Conservation (phyloP, 75 land plant genomes). For the Cryptomeria japonica region DNA sequence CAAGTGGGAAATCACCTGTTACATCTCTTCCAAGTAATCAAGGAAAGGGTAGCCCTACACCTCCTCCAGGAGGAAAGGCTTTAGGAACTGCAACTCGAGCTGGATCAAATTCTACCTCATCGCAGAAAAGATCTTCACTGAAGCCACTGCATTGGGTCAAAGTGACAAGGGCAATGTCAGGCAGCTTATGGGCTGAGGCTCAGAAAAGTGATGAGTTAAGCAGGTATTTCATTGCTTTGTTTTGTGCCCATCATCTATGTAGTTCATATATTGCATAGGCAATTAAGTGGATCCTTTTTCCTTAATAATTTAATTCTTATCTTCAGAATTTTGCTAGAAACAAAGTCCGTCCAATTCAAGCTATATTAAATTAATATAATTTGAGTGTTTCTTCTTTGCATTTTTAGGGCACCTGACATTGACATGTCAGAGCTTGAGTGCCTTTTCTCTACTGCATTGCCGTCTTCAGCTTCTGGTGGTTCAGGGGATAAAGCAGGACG, state of each 20-base stretch:
- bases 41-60: slow-evolving; percentile 13
- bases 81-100: slow-evolving; percentile 27
- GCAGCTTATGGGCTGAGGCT: slow-evolving; percentile 97
- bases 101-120: slow-evolving; percentile 42
- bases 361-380: background rate
- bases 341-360: background rate
- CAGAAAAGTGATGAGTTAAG: slow-evolving; percentile 74
- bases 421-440: slow-evolving; percentile 91
- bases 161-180: slow-evolving; percentile 95
- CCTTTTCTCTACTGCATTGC: slow-evolving; percentile 77
- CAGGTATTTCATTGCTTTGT: slow-evolving; percentile 37
- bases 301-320: background rate
- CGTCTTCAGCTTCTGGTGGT: slow-evolving; percentile 35
- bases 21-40: slow-evolving; percentile 22
- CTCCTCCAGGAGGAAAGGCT: slow-evolving; percentile 34
- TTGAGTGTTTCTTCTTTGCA: slow-evolving; percentile 3
- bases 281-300: background rate
- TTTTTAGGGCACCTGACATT: slow-evolving; percentile 86
- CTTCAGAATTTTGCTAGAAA: background rate
- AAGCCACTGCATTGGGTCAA: slow-evolving; percentile 99
- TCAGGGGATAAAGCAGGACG: slow-evolving; percentile 35
- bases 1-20: slow-evolving; percentile 9
- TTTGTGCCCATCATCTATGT: background rate
- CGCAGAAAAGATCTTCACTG: slow-evolving; percentile 66
- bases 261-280: background rate